phyloP scores from a whole-genome alignment of 257 asterid species.

The Fraxinus cuspidata region DNA sequence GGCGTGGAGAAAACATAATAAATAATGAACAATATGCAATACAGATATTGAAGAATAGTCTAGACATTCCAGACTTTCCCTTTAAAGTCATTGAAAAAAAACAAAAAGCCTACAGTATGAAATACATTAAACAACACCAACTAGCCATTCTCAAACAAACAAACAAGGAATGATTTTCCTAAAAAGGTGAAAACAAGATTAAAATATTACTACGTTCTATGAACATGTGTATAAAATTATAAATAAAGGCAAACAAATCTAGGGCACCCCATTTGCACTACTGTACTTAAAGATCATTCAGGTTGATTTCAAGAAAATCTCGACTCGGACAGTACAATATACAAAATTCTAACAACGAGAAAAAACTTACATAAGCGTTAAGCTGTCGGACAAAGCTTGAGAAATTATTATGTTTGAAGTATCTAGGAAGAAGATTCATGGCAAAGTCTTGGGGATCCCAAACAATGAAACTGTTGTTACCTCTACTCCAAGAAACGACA shows the following conservation, averaged over 20 bases:
- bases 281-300: neutral
- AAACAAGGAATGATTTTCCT: neutral
- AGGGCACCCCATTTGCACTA: constrained; percentile 7
- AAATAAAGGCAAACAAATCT: constrained; percentile 19
- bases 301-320: neutral
- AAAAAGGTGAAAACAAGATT: neutral
- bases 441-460: constrained; percentile 77
- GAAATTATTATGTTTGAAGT: constrained; percentile 81
- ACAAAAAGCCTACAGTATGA: constrained; percentile 20
- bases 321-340: no score
- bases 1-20: neutral
- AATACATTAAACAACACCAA: constrained; percentile 21
- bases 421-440: constrained; percentile 64
- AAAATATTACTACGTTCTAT: constrained; percentile 17
- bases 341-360: no score
- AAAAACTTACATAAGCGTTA: constrained; percentile 66
- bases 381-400: constrained; percentile 85
- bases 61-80: neutral
- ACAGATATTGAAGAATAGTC: neutral
- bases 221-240: constrained; percentile 1
- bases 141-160: constrained; percentile 20
- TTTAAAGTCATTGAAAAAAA: constrained; percentile 25
- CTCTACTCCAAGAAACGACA: constrained; percentile 68
- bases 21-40: neutral
- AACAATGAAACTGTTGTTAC: constrained; percentile 77